Evolutionary conservation across 371 early-diverging fungal species (phyloP).

Genomic region (Mycotypha africana): DNA sequence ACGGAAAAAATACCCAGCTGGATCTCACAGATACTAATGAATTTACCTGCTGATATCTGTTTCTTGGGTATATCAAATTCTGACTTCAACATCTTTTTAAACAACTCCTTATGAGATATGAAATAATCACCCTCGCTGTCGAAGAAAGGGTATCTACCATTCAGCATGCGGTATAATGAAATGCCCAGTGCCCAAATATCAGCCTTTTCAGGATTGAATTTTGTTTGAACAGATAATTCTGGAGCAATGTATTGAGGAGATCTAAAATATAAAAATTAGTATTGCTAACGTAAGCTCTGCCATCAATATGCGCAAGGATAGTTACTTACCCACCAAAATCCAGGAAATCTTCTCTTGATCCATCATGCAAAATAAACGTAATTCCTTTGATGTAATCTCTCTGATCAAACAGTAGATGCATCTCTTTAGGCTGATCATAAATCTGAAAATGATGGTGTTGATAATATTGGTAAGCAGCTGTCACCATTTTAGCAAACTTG

Average conservation of each 20-base stretch:
- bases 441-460: background rate
- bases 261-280: constrained; percentile 16
- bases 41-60: constrained; percentile 1
- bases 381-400: constrained; percentile 11
- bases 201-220: constrained; percentile 11
- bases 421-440: constrained; percentile 4
- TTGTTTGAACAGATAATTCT: constrained; percentile 13
- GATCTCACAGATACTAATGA: no score
- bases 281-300: background rate
- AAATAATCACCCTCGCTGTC: background rate
- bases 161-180: constrained; percentile 35
- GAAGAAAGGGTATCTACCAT: constrained; percentile 34
- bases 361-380: constrained; percentile 6
- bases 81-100: constrained; percentile 31
- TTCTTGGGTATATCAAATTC: constrained; percentile 13
- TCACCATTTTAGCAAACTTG: constrained; percentile 18
- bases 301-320: background rate
- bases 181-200: constrained; percentile 43
- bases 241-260: constrained; percentile 38
- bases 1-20: no score
- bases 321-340: constrained; percentile 19
- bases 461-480: constrained; percentile 13
- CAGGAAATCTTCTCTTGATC: constrained; percentile 10
- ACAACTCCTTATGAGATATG: constrained; percentile 17
- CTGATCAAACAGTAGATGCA: constrained; percentile 14